Percentiles rank a stretch among this genome's conserved stretches.
Evolutionary conservation across 2,329 filamentous ascomycete genomes (phyloP).

Genomic region (Fusarium pilosicola): DNA sequence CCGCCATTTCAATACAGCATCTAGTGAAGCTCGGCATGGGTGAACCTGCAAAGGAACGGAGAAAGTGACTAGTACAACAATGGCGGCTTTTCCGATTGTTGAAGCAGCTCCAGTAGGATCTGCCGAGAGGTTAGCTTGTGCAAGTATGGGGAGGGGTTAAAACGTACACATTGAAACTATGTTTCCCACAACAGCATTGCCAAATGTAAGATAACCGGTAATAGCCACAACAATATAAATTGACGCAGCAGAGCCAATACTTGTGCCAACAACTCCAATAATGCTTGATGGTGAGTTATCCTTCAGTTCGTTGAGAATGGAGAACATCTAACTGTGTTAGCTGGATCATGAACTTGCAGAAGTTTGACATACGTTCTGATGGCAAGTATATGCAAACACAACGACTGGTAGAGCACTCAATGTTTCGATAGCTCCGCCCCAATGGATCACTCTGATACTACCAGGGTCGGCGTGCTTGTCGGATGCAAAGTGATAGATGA

Average conservation of each 20-base stretch:
- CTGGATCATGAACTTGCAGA: neutral
- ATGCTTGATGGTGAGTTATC: constrained; percentile 81
- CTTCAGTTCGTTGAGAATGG: constrained; percentile 92
- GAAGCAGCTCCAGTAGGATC: constrained; percentile 70
- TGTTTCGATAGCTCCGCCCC: constrained; percentile 80
- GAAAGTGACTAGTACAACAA: constrained; percentile 95
- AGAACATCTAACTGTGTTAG: constrained; percentile 81
- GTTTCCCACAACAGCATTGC: constrained; percentile 87
- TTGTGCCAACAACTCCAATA: constrained; percentile 80
- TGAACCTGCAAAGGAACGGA: constrained; percentile 96
- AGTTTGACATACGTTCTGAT: constrained; percentile 80
- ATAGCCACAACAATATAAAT: constrained; percentile 93
- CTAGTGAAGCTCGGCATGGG: constrained; percentile 92
- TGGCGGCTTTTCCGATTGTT: constrained; percentile 93
- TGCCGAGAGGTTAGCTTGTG: constrained; percentile 40
- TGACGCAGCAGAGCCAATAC: constrained; percentile 86
- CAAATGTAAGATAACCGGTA: constrained; percentile 95
- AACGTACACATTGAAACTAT: constrained; percentile 90
- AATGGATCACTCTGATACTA: constrained; percentile 78
- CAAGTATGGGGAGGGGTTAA: neutral
- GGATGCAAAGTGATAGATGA: constrained; percentile 89
- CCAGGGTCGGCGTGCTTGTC: constrained; percentile 81
- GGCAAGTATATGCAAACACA: constrained; percentile 99
- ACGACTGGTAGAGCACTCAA: constrained; percentile 92
- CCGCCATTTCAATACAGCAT: constrained; percentile 94